Percentiles rank a stretch among this genome's conserved stretches.
These are phyloP conservation scores for Linnemannia elongata DNA, from an alignment of 192 early-diverging fungal genomes.

Conservation along the genomic window DNA sequence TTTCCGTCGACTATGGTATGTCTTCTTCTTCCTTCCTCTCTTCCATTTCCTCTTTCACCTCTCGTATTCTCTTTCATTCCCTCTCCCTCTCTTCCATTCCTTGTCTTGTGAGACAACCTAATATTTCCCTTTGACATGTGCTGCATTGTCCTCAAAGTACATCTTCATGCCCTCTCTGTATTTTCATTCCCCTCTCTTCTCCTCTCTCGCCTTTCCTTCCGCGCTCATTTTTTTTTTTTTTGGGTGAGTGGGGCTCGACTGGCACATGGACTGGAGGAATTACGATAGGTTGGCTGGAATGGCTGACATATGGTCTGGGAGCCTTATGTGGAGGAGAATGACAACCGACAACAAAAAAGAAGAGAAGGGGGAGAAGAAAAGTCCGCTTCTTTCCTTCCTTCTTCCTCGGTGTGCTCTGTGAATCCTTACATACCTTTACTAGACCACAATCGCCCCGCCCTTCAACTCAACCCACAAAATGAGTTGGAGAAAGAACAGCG, in stretches of 20 bases:
- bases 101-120: neutral
- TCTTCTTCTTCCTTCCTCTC: neutral
- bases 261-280: neutral
- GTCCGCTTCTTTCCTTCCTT: neutral
- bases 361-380: neutral
- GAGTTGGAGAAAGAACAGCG: neutral
- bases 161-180: neutral
- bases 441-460: neutral
- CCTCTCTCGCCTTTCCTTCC: neutral
- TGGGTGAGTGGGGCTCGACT: too few relatives aligned
- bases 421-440: neutral
- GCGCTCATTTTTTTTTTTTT: constrained; percentile 19
- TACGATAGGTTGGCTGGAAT: neutral
- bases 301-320: neutral
- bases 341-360: neutral
- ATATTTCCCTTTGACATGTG: constrained; percentile 1
- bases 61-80: neutral
- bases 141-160: neutral
- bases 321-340: neutral
- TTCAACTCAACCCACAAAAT: neutral
- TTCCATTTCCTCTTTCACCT: neutral
- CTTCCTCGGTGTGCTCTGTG: neutral
- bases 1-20: constrained; percentile 52
- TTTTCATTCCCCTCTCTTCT: neutral
- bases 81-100: neutral